phyloP scores from a whole-genome alignment of 1,284 basidiomycete genomes.

The Naganishia sp. region DNA sequence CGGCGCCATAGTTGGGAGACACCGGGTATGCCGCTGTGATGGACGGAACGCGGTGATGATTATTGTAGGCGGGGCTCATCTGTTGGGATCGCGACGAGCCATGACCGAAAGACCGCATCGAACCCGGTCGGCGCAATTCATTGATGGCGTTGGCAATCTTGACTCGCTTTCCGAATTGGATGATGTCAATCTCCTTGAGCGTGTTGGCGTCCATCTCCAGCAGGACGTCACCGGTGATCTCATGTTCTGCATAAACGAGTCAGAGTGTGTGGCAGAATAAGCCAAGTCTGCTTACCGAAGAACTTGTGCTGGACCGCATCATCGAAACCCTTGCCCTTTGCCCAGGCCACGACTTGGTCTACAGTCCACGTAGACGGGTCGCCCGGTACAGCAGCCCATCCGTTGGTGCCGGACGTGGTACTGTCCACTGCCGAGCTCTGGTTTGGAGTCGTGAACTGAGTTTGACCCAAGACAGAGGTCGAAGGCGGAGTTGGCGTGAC shows the following conservation, averaged over 20 bases:
- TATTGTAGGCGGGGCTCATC: conserved; percentile 14
- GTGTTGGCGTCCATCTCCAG: conserved; percentile 89
- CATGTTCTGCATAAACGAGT: conserved; percentile 70
- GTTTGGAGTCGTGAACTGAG: conserved; percentile 3
- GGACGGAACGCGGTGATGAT: conserved; percentile 18
- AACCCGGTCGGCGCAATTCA: conserved; percentile 73
- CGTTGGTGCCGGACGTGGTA: conserved; percentile 14
- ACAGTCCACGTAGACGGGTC: conserved; percentile 77
- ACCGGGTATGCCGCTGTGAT: conserved; percentile 7
- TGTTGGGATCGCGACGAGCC: conserved; percentile 24
- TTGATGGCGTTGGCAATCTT: conserved; percentile 92
- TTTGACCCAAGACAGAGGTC: neutral
- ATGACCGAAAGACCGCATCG: conserved; percentile 25
- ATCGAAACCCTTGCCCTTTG: conserved; percentile 81
- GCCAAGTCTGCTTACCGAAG: conserved; percentile 61
- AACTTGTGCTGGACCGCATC: conserved; percentile 80
- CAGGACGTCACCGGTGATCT: conserved; percentile 95
- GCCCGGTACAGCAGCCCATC: conserved; percentile 32
- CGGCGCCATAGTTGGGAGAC: conserved; percentile 5
- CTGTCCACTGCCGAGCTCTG: neutral
- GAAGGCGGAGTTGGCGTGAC: conserved; percentile 38
- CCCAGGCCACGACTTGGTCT: conserved; percentile 88
- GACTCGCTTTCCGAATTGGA: conserved; percentile 90
- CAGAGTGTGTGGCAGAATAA: neutral
- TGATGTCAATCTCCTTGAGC: conserved; percentile 94